Base-by-base conservation (phyloP, 2,329 filamentous ascomycete species). In the Paecilomyces variotii region DNA sequence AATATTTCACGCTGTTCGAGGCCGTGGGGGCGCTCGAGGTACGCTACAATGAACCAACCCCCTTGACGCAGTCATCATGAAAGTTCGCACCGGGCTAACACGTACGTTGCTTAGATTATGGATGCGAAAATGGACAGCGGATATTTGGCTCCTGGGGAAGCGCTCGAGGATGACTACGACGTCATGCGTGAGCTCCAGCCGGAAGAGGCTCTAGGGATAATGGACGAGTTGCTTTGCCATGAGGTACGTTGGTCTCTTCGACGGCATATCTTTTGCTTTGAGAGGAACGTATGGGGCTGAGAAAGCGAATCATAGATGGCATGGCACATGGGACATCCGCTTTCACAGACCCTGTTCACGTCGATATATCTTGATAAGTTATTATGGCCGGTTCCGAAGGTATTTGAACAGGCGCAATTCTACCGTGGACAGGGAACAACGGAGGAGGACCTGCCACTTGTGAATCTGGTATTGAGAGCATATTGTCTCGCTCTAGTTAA, bases 41-140 rank as follows among this genome's bases (percentile, higher is more conserved):
- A 64, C 57, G 76, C 67, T 58, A 28, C 45, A 49, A 25, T 11
- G 12, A 14, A 50, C 53, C 45, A 19, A 50, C 53, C 45, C n/a
- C 35, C 54, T 35, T 55, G 56, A 54, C 57, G 56, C 56, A 57
- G 57, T 34, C 10, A 52, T 52, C 11, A 39, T 25, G 24, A 10
- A 54, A 39, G n/a, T 27, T 24, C 27, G 49, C 28, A 10, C 28
- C 27, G 53, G 24, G 45, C 56, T 60, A 32, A 59, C 49, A 14
- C 14, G 14, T 49, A 39, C 26, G 4, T 14, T 14, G 19, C 27
- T 56, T 68, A 99, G 94, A 96, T 99, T 67, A 97, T 97, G 90
- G 94, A 99, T 70, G 87, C 90, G 0, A 99, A 97, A 76, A 99
- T 99, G 94, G 94, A 99, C 74, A 97, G 91, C 70, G 94, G 94